phyloP scores from a whole-genome alignment of 345 rosid species.

The Gossypium stocksii region DNA sequence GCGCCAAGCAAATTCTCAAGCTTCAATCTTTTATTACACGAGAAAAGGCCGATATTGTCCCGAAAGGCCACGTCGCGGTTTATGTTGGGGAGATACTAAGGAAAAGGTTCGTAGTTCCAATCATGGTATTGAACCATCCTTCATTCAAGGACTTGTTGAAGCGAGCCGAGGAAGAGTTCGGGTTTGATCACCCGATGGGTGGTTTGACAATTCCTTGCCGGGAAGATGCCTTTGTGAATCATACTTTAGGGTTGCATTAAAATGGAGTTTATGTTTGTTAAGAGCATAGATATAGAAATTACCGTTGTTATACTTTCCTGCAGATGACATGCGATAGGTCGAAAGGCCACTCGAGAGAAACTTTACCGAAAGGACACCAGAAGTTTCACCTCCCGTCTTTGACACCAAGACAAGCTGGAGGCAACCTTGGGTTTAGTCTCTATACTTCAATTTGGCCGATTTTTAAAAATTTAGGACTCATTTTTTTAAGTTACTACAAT shows the following conservation, averaged over 20 bases:
- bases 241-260: background rate
- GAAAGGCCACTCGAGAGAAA: too few species aligned
- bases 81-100: constrained; percentile 29
- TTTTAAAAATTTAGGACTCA: too few species aligned
- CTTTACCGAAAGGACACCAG: background rate
- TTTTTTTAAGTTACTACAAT: too few species aligned
- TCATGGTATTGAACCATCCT: background rate
- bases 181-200: background rate
- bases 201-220: background rate
- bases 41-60: constrained; percentile 26
- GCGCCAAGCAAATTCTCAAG: constrained; percentile 33
- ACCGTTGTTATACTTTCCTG: too few species aligned
- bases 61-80: constrained; percentile 42
- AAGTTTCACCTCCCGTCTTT: too few species aligned
- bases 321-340: too few species aligned
- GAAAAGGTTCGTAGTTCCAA: background rate
- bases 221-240: background rate
- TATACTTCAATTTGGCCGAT: too few species aligned
- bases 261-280: too few species aligned
- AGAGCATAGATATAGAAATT: too few species aligned
- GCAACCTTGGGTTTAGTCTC: too few species aligned
- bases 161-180: background rate
- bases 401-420: too few species aligned
- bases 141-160: background rate
- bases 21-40: constrained; percentile 27